phyloP scores from a whole-genome alignment of 2,329 filamentous ascomycete genomes.

The Microdochium trichocladiopsis region DNA sequence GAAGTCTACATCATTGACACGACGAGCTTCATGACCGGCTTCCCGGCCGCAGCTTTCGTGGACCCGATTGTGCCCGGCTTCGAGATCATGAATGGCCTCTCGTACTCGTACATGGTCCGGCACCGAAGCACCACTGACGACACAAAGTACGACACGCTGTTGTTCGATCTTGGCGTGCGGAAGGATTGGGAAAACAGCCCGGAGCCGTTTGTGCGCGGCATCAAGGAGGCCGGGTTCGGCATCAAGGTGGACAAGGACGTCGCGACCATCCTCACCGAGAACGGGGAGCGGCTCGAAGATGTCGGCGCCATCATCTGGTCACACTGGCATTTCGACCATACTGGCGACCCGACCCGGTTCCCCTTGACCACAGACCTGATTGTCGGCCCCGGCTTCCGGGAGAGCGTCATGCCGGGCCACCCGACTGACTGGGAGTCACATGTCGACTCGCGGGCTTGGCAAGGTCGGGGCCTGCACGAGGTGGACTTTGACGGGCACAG shows the following conservation, averaged over 20 bases:
- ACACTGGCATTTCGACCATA: conserved; percentile 42
- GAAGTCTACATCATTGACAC: conserved; percentile 22
- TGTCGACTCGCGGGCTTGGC: conserved; percentile 15
- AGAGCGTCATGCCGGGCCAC: conserved; percentile 7
- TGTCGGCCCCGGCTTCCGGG: conserved; percentile 23
- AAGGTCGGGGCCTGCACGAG: conserved; percentile 14
- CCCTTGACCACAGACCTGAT: conserved; percentile 31
- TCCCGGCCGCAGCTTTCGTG: conserved; percentile 10
- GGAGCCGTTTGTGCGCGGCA: neutral
- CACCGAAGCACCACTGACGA: conserved; percentile 12
- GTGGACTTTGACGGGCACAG: conserved; percentile 10
- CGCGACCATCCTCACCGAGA: conserved; percentile 11
- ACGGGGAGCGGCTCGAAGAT: conserved; percentile 4
- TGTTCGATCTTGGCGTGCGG: conserved; percentile 7
- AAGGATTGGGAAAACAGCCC: conserved; percentile 6
- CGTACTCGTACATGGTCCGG: conserved; percentile 14
- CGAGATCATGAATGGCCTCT: conserved; percentile 15
- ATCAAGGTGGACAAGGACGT: conserved; percentile 8
- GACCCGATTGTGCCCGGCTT: conserved; percentile 18
- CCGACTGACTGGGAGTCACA: conserved; percentile 7
- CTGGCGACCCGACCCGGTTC: conserved; percentile 37
- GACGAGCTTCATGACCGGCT: neutral
- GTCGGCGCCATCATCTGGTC: conserved; percentile 27
- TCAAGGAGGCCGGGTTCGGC: conserved; percentile 1
- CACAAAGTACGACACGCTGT: neutral